Base-by-base conservation (phyloP, 345 rosid species). In the Eucalyptus regnans region DNA sequence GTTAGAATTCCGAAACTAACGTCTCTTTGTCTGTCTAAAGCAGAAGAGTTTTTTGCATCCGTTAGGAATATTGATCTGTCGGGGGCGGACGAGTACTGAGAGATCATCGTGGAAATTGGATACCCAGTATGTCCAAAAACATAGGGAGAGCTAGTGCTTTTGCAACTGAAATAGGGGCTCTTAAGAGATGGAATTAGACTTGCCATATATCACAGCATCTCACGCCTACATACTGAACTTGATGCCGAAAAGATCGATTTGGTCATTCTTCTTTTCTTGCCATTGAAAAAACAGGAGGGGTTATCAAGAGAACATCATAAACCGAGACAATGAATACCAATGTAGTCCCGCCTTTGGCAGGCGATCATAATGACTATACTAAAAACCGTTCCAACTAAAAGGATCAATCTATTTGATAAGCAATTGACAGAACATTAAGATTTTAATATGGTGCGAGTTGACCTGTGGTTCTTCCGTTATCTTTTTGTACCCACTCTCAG, bases 31-130 rank as follows among this genome's bases (percentile, higher is more conserved):
- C 62, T 23, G 62, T 56, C 29, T 56, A 23, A 56, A 56, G 62
- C 62, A 23, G 62, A 23, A 23, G 62, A 23, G 37, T 37, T 3
- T 56, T 56, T 56, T 0, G 62, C 62, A 56, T 0, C 0, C 27
- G 62, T 56, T 23, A 56, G 29, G 62, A 23, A 56, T 23, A 56
- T 56, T 22, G 62, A 56, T 56, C 23, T 23, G 62, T 23, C 12
- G 6, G 62, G 1, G 62, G 62, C 62, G 29, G 12, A 23, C 6
- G 29, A 56, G 62, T 56, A 12, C 12, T 22, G 62, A 56, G 62
- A 58, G 64, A 58, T 58, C 64, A 58, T 58, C 29, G 29, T 4
- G 29, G 64, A 58, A 58, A 58, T 58, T 58, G 64, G n/a, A 58
- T 58, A 58, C 29, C 64, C 7, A 13, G 64, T 10, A 9, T 58